Evolutionary conservation across 371 early-diverging fungal genomes (phyloP).

Genomic region (Mucor mucedo): DNA sequence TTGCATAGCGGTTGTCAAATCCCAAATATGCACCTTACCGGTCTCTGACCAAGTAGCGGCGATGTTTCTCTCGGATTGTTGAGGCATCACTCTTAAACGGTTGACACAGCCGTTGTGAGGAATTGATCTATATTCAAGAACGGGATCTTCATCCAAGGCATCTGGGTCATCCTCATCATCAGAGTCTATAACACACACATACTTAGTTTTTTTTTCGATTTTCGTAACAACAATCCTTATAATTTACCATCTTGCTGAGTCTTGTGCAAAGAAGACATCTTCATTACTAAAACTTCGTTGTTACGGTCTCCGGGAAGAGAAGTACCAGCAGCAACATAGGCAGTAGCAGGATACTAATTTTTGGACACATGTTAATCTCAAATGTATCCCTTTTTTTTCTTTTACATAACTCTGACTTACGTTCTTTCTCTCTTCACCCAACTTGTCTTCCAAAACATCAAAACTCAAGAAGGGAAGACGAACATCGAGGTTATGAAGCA

Average conservation of each 20-base stretch:
- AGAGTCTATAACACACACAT: conserved; percentile 41
- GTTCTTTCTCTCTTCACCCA: conserved; percentile 81
- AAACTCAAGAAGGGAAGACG: conserved; percentile 98
- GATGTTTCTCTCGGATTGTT: conserved; percentile 63
- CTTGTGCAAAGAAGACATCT: conserved; percentile 88
- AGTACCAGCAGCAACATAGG: conserved; percentile 94
- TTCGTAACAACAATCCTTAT: not conserved
- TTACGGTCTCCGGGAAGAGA: conserved; percentile 84
- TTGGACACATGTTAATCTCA: not conserved
- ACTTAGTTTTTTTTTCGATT: not conserved
- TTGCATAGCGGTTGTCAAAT: conserved; percentile 73
- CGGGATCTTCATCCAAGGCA: conserved; percentile 90
- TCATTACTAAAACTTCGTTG: conserved; percentile 93
- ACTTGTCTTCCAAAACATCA: conserved; percentile 85
- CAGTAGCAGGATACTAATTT: conserved; percentile 83
- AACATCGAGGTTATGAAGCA: conserved; percentile 92
- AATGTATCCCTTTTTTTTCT: not conserved
- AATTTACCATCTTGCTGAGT: conserved; percentile 85
- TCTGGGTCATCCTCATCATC: conserved; percentile 83
- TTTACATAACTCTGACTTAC: conserved; percentile 40
- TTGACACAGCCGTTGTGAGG: conserved; percentile 93
- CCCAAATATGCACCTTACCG: conserved; percentile 92
- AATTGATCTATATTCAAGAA: conserved; percentile 82
- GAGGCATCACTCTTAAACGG: conserved; percentile 81
- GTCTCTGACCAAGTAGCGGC: conserved; percentile 95